phyloP scores from a whole-genome alignment of 305 asterid genomes.

The Stenogyne calaminthoides region DNA sequence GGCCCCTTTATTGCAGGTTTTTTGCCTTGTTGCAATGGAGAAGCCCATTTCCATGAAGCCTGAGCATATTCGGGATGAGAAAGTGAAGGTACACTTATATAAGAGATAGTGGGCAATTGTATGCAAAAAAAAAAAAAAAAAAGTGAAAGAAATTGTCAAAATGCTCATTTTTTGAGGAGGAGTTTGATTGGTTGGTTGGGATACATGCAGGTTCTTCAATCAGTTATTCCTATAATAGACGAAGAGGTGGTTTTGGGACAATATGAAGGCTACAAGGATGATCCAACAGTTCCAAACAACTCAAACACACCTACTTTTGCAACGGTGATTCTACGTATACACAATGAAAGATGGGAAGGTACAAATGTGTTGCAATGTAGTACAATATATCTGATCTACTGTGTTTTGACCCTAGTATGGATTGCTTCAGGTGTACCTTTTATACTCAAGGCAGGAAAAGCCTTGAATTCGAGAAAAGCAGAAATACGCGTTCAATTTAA shows the following conservation, averaged over 20 bases:
- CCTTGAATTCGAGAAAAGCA: slow-evolving; percentile 89
- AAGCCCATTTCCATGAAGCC: slow-evolving; percentile 78
- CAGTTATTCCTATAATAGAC: slow-evolving; percentile 75
- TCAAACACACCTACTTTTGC: slow-evolving; percentile 98
- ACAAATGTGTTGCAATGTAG: too few species aligned
- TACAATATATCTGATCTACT: too few species aligned
- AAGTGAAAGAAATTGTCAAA: too few species aligned
- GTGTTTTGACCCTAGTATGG: background rate
- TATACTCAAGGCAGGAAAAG: slow-evolving; percentile 97
- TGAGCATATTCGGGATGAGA: slow-evolving; percentile 87
- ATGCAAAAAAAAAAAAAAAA: slow-evolving; percentile 72
- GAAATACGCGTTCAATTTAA: slow-evolving; percentile 92
- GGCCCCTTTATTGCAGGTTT: slow-evolving; percentile 45
- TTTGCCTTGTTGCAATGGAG: slow-evolving; percentile 93
- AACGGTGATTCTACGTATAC: slow-evolving; percentile 65
- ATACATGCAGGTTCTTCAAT: slow-evolving; percentile 78
- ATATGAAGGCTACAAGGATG: slow-evolving; percentile 88
- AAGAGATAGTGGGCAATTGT: slow-evolving; percentile 57
- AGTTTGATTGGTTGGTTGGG: background rate
- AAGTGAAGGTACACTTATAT: slow-evolving; percentile 64
- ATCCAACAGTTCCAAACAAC: slow-evolving; percentile 85
- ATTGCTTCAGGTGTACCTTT: slow-evolving; percentile 86
- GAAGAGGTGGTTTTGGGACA: slow-evolving; percentile 96
- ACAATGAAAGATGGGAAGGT: slow-evolving; percentile 99
- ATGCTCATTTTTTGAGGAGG: too few species aligned